phyloP scores from a whole-genome alignment of 371 early-diverging fungal species.

The Dichotomocladium elegans region DNA sequence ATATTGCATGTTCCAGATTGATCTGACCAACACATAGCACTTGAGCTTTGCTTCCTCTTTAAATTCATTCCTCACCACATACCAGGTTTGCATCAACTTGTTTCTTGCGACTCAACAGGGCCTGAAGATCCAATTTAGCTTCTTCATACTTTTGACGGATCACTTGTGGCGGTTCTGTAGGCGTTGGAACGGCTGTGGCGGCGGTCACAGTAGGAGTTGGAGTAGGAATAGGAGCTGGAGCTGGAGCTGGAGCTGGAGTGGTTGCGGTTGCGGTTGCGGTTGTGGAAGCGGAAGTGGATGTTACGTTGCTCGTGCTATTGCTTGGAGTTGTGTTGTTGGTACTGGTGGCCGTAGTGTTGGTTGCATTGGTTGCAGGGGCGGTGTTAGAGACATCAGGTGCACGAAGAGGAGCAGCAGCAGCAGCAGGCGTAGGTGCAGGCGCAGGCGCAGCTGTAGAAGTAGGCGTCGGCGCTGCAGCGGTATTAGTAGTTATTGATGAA shows the following conservation, averaged over 20 bases:
- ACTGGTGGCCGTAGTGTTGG: background rate
- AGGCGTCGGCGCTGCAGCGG: background rate
- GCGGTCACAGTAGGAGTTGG: background rate
- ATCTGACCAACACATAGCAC: slow-evolving; percentile 11
- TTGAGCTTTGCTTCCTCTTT: background rate
- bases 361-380: background rate
- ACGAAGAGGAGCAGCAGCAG: background rate
- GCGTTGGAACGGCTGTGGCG: slow-evolving; percentile 8
- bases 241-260: background rate
- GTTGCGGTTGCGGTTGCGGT: background rate
- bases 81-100: slow-evolving; percentile 62
- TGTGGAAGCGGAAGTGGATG: slow-evolving; percentile 7
- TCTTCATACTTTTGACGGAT: slow-evolving; percentile 60
- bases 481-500: background rate
- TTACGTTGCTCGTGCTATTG: background rate
- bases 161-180: slow-evolving; percentile 36
- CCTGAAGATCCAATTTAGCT: slow-evolving; percentile 55
- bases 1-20: slow-evolving; percentile 71
- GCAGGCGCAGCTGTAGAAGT: background rate
- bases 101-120: slow-evolving; percentile 55
- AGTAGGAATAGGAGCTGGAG: background rate
- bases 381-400: background rate
- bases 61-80: slow-evolving; percentile 1
- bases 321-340: background rate
- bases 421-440: background rate